A percentile compares a stretch with the other conserved stretches of the same genome.
These are phyloP conservation scores for Basidioascus undulatus DNA, from an alignment of 768 basidiomycete species.

Conservation along the genomic window DNA sequence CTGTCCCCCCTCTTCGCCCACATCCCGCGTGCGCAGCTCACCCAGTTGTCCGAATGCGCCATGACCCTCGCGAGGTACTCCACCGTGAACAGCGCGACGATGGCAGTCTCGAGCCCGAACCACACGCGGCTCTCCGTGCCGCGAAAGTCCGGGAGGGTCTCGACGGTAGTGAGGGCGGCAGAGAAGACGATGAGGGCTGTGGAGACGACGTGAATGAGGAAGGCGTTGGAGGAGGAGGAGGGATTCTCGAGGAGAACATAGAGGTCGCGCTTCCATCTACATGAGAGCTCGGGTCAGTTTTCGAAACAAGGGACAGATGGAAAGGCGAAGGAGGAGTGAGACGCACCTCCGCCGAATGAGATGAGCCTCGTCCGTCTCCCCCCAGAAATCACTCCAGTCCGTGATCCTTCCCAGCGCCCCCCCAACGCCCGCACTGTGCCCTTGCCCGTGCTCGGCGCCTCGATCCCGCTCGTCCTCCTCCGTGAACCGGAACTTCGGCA, in stretches of 20 bases:
- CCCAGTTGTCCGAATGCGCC: conserved; percentile 42
- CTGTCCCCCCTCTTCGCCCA: conserved; percentile 17
- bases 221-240: conserved; percentile 47
- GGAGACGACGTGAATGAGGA: conserved; percentile 43
- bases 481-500: no score
- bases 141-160: conserved; percentile 56
- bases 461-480: no score
- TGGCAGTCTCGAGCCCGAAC: conserved; percentile 66
- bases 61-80: conserved; percentile 51
- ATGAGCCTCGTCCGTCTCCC: no score
- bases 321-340: no score
- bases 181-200: conserved; percentile 50
- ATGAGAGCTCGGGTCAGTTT: no score
- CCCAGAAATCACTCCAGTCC: no score
- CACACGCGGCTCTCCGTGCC: conserved; percentile 42
- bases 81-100: conserved; percentile 65
- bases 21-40: no score
- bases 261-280: conserved; percentile 35
- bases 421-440: no score
- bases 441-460: no score
- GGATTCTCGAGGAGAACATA: conserved; percentile 58
- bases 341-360: no score
- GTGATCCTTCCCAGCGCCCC: no score
- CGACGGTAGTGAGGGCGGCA: conserved; percentile 49
- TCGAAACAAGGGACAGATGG: no score